Conservation (phyloP, 495 filamentous ascomycete genomes). For the Trichoderma reesei region DNA sequence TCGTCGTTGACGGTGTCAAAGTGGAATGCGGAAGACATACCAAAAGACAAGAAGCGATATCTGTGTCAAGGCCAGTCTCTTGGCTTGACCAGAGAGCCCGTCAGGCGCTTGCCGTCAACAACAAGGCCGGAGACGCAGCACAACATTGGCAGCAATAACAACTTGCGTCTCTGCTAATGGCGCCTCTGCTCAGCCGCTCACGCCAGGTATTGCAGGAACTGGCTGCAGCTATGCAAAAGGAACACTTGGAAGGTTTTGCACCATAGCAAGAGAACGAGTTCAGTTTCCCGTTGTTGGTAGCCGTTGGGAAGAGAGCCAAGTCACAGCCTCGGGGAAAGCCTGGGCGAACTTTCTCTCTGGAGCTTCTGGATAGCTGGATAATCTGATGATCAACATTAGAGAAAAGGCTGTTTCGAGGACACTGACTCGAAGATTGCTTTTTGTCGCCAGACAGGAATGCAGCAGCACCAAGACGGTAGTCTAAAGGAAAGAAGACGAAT, state of each 20-base stretch:
- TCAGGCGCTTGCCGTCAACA: constrained; percentile 44
- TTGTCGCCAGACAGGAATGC: constrained; percentile 46
- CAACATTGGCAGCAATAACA: neutral
- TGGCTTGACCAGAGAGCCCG: constrained; percentile 36
- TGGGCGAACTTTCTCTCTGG: constrained; percentile 53
- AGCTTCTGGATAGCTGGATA: constrained; percentile 58
- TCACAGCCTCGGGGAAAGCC: constrained; percentile 55
- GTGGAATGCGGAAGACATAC: neutral
- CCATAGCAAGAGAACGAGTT: constrained; percentile 40
- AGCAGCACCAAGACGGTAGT: constrained; percentile 50
- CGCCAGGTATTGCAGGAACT: neutral
- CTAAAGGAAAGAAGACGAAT: constrained; percentile 52
- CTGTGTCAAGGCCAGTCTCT: no score
- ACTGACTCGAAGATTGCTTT: constrained; percentile 38
- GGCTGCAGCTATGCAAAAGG: neutral
- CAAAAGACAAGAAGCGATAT: no score
- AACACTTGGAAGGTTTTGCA: neutral
- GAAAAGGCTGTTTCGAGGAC: constrained; percentile 41
- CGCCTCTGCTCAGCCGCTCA: neutral
- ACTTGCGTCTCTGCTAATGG: neutral
- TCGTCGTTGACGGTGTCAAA: constrained; percentile 11
- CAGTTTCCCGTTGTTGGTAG: constrained; percentile 43
- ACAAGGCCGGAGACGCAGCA: neutral
- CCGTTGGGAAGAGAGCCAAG: constrained; percentile 56
- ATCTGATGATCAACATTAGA: constrained; percentile 60